Evolutionary conservation across 169 alveolate genomes (phyloP).

Genomic region (Plasmodium relictum): DNA sequence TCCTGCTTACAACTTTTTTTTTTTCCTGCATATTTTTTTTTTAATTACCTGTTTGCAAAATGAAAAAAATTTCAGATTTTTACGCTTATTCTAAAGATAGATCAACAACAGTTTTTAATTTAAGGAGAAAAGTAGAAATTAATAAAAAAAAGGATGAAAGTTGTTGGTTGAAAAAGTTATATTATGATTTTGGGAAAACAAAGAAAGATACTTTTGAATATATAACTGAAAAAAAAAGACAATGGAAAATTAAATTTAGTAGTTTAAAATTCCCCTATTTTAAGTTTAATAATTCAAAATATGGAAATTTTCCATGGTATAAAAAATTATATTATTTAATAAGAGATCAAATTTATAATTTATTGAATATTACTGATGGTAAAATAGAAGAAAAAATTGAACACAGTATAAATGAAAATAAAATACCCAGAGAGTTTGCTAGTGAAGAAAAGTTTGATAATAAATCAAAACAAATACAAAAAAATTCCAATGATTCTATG

Average conservation of each 20-base stretch:
- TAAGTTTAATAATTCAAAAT: slow-evolving; percentile 36
- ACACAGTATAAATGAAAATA: background rate
- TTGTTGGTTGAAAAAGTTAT: slow-evolving; percentile 32
- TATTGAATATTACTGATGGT: slow-evolving; percentile 22
- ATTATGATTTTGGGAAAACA: slow-evolving; percentile 30
- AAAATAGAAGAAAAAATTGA: background rate
- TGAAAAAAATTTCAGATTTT: slow-evolving; percentile 42
- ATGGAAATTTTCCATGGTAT: slow-evolving; percentile 68
- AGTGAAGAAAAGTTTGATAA: slow-evolving; percentile 53
- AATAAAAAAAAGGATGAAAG: slow-evolving; percentile 19
- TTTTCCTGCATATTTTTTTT: background rate
- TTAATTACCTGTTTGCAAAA: background rate
- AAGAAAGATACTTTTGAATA: slow-evolving; percentile 37
- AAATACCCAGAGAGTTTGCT: slow-evolving; percentile 17
- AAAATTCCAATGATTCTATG: slow-evolving; percentile 29
- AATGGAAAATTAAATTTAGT: slow-evolving; percentile 23
- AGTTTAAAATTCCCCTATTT: slow-evolving; percentile 9
- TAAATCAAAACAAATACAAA: slow-evolving; percentile 16
- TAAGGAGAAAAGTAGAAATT: slow-evolving; percentile 39
- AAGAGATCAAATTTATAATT: slow-evolving; percentile 27
- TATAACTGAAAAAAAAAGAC: slow-evolving; percentile 19
- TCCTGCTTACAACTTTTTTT: background rate
- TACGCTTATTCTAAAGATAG: slow-evolving; percentile 50
- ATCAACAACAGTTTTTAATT: slow-evolving; percentile 39
- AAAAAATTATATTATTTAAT: slow-evolving; percentile 41